A percentile compares a stretch with the other conserved stretches of the same genome.
phyloP scores from a whole-genome alignment of 306 rosid genomes.

The Spatholobus suberectus region DNA sequence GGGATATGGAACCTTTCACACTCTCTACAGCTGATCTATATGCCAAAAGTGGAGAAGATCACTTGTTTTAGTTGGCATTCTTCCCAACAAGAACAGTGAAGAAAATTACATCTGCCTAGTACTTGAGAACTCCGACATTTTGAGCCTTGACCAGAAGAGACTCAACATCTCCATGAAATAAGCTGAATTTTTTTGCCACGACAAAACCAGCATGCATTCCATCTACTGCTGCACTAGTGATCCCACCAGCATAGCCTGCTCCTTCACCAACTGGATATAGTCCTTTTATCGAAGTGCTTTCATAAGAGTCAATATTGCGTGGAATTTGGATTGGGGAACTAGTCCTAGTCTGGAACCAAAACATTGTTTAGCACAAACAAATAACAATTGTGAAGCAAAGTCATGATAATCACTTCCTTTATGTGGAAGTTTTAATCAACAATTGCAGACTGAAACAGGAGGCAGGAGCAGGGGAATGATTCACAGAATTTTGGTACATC shows the following conservation, averaged over 20 bases:
- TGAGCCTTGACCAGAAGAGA: constrained; percentile 81
- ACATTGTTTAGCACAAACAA: constrained; percentile 26
- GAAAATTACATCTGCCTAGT: constrained; percentile 51
- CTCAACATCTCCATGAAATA: constrained; percentile 68
- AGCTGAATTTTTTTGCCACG: constrained; percentile 64
- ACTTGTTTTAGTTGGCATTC: constrained; percentile 3
- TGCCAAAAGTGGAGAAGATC: constrained; percentile 24
- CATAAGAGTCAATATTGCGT: constrained; percentile 69
- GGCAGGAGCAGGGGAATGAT: constrained; percentile 13
- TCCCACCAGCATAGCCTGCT: constrained; percentile 99
- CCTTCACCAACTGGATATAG: constrained; percentile 97
- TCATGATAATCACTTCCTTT: background rate
- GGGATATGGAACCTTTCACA: constrained; percentile 25
- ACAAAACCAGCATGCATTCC: constrained; percentile 95
- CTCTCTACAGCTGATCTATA: constrained; percentile 29
- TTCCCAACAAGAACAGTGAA: constrained; percentile 34
- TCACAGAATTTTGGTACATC: constrained; percentile 2
- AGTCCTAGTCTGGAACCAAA: constrained; percentile 80
- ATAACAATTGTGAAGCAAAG: constrained; percentile 20
- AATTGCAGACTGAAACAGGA: constrained; percentile 6
- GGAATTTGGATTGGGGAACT: constrained; percentile 93
- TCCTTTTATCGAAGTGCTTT: constrained; percentile 82
- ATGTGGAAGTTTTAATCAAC: background rate
- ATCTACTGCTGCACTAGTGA: constrained; percentile 94
- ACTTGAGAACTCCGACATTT: constrained; percentile 66